A percentile compares a stretch with the other conserved stretches of the same genome.
Conservation (phyloP, 164 flowering plant species). For the Houttuynia cordata region DNA sequence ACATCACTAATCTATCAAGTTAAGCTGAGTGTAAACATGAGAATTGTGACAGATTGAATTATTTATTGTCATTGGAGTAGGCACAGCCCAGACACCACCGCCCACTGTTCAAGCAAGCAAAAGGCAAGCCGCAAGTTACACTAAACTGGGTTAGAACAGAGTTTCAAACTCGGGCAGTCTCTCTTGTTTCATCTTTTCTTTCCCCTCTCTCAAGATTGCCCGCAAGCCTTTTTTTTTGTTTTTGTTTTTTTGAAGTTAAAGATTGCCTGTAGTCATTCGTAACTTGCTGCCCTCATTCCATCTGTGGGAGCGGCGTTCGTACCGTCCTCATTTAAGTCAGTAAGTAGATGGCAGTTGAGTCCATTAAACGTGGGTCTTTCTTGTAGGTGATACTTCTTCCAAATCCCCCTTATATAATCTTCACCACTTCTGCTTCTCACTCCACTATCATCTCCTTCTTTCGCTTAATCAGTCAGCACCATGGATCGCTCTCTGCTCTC, state of each 20-base stretch:
- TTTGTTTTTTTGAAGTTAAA: too few relatives aligned
- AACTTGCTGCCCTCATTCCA: not conserved
- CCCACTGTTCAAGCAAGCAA: too few relatives aligned
- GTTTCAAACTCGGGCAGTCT: not conserved
- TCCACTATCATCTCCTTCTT: not conserved
- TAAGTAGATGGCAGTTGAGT: constrained; percentile 1
- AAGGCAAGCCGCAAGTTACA: too few relatives aligned
- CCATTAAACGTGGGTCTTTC: not conserved
- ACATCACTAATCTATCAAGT: not conserved
- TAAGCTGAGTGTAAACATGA: not conserved
- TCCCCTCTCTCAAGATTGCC: not conserved
- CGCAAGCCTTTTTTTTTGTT: too few relatives aligned
- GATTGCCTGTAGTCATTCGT: not conserved
- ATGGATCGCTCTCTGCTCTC: not conserved
- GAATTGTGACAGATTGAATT: not conserved
- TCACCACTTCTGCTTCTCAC: not conserved
- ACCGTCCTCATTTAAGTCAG: not conserved
- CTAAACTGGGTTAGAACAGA: too few relatives aligned
- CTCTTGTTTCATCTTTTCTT: not conserved
- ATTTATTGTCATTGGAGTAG: not conserved
- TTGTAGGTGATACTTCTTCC: not conserved
- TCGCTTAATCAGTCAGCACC: not conserved
- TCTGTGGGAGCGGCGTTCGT: not conserved
- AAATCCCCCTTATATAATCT: not conserved
- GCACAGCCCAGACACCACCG: too few relatives aligned